Base-by-base conservation (phyloP, 1,139 yeast species). In the Nakaseomyces kungkrabaensis region DNA sequence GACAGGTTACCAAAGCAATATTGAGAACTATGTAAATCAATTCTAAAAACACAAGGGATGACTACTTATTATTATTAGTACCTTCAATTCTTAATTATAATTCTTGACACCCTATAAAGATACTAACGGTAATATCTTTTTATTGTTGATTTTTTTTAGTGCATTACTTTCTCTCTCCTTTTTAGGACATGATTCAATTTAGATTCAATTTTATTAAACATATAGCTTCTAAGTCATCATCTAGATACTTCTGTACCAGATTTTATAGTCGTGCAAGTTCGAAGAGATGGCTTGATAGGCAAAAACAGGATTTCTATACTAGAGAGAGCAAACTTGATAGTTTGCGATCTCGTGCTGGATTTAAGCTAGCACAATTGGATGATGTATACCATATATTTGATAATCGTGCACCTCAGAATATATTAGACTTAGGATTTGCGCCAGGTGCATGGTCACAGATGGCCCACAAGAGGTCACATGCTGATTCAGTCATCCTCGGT, bases 401-500 rank as follows among this genome's bases (percentile, higher is more conserved):
- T 50, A 72, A 76, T 6, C 72, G 51, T 5, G 48, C 43, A 22
- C 31, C 50, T 8, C 72, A 70, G 57, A 79, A 83, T 50, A 84
- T 92, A 0, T 80, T 92, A 4, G 98, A 92, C 68, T 72, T 92
- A 48, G 98, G 98, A 1, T 92, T 77, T 64, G 95, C 95, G 0
- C 98, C 98, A 0, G 98, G 98, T 0, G 90, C 95, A 36, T 92
- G 98, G 98, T 76, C 90, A 10, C 87, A 82, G 57, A 94, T 85
- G 33, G 84, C 95, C 0, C 77, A 78, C 5, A 79, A 78, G 44
- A 68, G 77, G 42, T 76, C 86, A 10, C 65, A 72, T 13, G 72
- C 77, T 3, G 70, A 72, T 25, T 90, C 96, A 13, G 75, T 77
- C 45, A 78, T 92, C 1, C 67, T 92, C 41, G 98, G 98, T 26